Conservation (phyloP, 139 green algal species). For the Chlorella sp. region DNA sequence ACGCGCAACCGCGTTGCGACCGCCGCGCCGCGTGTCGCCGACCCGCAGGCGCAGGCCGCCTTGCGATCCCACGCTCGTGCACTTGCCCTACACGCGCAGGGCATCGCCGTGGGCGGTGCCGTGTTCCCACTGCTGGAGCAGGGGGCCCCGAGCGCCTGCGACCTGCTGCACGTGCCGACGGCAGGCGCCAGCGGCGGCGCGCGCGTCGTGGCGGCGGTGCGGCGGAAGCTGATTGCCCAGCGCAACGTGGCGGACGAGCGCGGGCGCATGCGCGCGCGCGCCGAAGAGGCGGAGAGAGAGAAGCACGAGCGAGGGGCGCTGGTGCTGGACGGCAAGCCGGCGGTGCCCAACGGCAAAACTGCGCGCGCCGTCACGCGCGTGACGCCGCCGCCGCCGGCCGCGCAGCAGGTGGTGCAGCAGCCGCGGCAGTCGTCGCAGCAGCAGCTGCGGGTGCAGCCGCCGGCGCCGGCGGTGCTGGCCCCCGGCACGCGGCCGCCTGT, state of each 20-base stretch:
- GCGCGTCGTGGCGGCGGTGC: not conserved
- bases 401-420: not conserved
- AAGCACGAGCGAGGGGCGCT: constrained; percentile 7
- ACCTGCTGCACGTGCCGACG: constrained; percentile 17
- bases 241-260: constrained; percentile 26
- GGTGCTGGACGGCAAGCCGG: constrained; percentile 9
- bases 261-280: constrained; percentile 10
- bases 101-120: constrained; percentile 1
- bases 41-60: no score
- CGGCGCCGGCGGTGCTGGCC: not conserved
- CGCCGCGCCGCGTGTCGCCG: no score
- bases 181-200: not conserved
- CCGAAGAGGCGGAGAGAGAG: constrained; percentile 8
- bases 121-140: constrained; percentile 7
- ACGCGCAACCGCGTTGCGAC: no score
- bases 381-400: not conserved
- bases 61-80: no score
- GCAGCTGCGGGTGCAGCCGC: constrained; percentile 3
- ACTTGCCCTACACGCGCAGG: not conserved
- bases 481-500: not conserved
- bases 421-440: not conserved
- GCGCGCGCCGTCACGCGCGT: not conserved
- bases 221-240: constrained; percentile 22
- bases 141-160: not conserved
- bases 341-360: not conserved